Conservation (phyloP, 352 stramenopile genomes). For the Phytophthora podocarpi region DNA sequence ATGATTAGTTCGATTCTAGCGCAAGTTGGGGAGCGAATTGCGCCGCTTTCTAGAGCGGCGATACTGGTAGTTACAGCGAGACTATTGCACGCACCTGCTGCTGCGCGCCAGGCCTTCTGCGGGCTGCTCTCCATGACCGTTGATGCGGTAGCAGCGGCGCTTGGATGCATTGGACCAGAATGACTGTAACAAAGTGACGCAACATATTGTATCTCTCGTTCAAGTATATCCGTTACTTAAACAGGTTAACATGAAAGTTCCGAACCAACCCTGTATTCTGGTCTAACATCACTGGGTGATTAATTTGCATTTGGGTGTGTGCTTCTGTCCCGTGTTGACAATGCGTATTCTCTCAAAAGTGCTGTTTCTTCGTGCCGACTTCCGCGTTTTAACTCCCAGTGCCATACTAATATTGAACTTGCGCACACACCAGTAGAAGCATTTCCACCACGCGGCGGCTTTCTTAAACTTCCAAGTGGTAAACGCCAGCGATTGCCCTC, state of each 20-base stretch:
- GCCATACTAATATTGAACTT: not conserved
- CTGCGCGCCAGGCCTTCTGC: constrained; percentile 28
- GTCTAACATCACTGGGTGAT: too few species aligned
- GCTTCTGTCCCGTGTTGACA: not conserved
- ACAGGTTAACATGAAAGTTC: too few species aligned
- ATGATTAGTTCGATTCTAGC: not conserved
- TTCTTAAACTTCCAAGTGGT: too few species aligned
- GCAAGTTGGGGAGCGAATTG: not conserved
- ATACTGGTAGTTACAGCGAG: not conserved
- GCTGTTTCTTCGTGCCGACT: not conserved
- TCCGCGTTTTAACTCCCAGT: not conserved
- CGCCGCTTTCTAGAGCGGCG: not conserved
- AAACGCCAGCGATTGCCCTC: too few species aligned
- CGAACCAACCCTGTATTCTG: too few species aligned
- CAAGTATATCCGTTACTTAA: not conserved
- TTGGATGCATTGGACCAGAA: constrained; percentile 8
- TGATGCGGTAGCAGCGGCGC: not conserved
- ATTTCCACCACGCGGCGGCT: too few species aligned
- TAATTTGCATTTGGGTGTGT: not conserved
- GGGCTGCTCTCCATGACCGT: constrained; percentile 5
- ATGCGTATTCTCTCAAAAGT: not conserved
- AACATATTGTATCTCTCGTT: too few species aligned
- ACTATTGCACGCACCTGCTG: constrained; percentile 31
- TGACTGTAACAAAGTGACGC: not conserved
- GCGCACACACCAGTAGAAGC: not conserved